Conservation (phyloP, 306 rosid genomes). For the Citrullus mucosospermus region DNA sequence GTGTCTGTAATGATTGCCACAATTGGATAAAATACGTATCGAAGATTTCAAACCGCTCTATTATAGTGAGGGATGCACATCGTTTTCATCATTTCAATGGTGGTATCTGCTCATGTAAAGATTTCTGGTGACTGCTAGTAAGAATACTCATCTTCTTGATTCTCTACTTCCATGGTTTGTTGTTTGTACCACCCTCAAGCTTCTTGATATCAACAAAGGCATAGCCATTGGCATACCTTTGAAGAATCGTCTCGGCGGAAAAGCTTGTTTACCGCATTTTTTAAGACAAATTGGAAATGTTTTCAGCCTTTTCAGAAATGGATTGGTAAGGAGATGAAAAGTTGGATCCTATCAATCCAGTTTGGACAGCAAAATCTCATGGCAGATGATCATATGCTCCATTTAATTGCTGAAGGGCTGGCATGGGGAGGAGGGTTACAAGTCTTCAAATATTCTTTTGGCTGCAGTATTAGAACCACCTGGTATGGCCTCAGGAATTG, state of each 20-base stretch:
- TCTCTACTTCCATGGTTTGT: not conserved
- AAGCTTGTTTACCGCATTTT: not conserved
- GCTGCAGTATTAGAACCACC: constrained; percentile 55
- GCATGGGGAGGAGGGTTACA: constrained; percentile 69
- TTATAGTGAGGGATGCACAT: constrained; percentile 64
- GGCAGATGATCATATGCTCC: constrained; percentile 18
- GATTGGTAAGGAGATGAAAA: not conserved
- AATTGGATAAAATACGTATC: constrained; percentile 72
- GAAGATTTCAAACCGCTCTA: constrained; percentile 35
- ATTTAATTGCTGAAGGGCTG: constrained; percentile 65
- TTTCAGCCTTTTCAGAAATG: not conserved
- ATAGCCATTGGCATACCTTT: not conserved
- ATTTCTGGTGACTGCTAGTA: constrained; percentile 46
- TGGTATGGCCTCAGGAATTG: constrained; percentile 17
- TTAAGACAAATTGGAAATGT: not conserved
- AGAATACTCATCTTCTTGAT: not conserved
- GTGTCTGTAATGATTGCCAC: constrained; percentile 80
- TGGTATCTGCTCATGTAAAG: constrained; percentile 65
- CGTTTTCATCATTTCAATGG: constrained; percentile 80
- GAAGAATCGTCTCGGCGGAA: not conserved
- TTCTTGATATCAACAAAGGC: not conserved
- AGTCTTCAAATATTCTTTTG: constrained; percentile 59
- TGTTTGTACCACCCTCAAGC: not conserved
- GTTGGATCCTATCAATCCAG: not conserved
- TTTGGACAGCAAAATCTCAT: not conserved